These are phyloP conservation scores for Xylaria digitata DNA, from an alignment of 2,329 filamentous ascomycete species.

Conservation along the genomic window DNA sequence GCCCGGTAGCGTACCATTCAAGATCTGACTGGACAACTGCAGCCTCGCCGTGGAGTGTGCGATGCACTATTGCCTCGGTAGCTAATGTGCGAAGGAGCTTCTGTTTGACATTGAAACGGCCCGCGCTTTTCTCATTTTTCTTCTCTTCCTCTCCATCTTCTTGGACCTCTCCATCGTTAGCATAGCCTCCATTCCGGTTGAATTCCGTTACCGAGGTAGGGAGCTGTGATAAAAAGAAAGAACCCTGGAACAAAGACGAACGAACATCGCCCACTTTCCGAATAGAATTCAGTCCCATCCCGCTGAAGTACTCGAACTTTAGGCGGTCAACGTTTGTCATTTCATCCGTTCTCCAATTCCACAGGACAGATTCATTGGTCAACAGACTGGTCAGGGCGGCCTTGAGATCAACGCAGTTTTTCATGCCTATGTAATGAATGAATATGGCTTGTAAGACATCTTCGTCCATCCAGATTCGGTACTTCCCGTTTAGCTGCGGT, in stretches of 20 bases:
- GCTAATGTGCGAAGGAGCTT: conserved; percentile 54
- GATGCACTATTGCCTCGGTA: conserved; percentile 52
- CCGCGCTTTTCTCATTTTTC: conserved; percentile 23
- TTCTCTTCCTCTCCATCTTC: conserved; percentile 40
- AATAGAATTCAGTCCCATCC: neutral
- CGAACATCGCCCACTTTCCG: conserved; percentile 2
- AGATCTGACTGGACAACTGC: conserved; percentile 57
- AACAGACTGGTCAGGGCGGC: conserved; percentile 41
- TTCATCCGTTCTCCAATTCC: conserved; percentile 25
- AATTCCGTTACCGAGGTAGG: conserved; percentile 40
- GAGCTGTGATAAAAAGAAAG: conserved; percentile 52
- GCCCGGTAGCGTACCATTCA: conserved; percentile 56
- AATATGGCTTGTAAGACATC: conserved; percentile 60
- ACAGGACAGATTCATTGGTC: conserved; percentile 27
- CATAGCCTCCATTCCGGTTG: conserved; percentile 20
- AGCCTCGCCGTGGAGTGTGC: conserved; percentile 42
- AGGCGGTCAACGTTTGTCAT: neutral
- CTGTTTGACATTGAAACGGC: conserved; percentile 51
- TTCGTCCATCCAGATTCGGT: conserved; percentile 59
- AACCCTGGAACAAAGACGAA: conserved; percentile 40
- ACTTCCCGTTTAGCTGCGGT: conserved; percentile 57
- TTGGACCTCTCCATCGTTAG: conserved; percentile 44
- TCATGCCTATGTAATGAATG: conserved; percentile 56
- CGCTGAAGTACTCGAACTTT: conserved; percentile 42
- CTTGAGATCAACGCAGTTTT: conserved; percentile 51